Percentiles rank a stretch among this genome's conserved stretches.
phyloP scores from a whole-genome alignment of 805 yeast genomes.

The Metschnikowia bowlesiae region DNA sequence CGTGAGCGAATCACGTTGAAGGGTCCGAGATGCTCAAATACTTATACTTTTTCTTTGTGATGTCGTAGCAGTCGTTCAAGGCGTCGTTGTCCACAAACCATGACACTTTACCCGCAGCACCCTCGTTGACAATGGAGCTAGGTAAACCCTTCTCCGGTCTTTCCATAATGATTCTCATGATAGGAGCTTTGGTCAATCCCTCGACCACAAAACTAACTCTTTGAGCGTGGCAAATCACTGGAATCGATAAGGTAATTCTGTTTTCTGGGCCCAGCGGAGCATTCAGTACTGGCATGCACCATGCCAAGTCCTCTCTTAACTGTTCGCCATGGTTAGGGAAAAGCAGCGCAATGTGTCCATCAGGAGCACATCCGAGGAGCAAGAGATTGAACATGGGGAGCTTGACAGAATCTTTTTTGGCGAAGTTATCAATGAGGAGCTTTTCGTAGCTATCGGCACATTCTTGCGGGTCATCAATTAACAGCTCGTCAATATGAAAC shows the following conservation, averaged over 20 bases:
- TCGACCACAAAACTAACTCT: constrained; percentile 93
- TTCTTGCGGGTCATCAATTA: constrained; percentile 78
- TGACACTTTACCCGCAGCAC: constrained; percentile 92
- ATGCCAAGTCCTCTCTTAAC: constrained; percentile 83
- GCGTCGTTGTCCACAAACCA: constrained; percentile 98
- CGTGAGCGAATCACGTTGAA: constrained; percentile 6
- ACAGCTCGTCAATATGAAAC: constrained; percentile 74
- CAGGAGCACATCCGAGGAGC: constrained; percentile 95
- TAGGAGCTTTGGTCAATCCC: constrained; percentile 93
- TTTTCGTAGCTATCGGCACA: constrained; percentile 94
- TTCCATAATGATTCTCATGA: constrained; percentile 87
- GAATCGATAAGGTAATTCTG: constrained; percentile 86
- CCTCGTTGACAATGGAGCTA: constrained; percentile 86
- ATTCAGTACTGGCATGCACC: constrained; percentile 90
- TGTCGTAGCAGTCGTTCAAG: constrained; percentile 65
- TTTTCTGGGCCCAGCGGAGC: constrained; percentile 87
- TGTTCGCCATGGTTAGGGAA: constrained; percentile 87
- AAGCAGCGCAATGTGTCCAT: constrained; percentile 95
- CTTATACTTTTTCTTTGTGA: constrained; percentile 69
- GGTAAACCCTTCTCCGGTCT: constrained; percentile 97
- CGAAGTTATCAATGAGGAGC: constrained; percentile 80
- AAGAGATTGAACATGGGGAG: constrained; percentile 91
- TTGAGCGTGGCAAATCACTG: constrained; percentile 91
- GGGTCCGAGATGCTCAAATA: constrained; percentile 36
- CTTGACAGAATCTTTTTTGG: constrained; percentile 93